A percentile compares a stretch with the other conserved stretches of the same genome.
These are phyloP conservation scores for Pseudonitzschia multiseries DNA, from an alignment of 108 stramenopile species.

Conservation along the genomic window DNA sequence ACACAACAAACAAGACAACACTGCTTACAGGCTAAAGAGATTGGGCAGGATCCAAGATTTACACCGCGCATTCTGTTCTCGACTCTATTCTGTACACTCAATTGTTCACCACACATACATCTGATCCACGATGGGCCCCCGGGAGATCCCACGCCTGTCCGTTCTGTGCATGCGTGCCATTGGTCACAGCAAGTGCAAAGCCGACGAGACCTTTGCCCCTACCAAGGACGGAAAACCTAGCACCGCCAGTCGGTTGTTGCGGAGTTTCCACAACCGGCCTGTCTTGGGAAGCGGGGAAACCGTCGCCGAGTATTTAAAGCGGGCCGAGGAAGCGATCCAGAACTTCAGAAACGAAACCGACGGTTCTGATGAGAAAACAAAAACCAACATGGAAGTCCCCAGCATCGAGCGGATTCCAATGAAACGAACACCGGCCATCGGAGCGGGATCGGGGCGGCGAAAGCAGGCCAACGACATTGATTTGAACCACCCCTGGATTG, in stretches of 20 bases:
- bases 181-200: slow-evolving; percentile 57
- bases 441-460: slow-evolving; percentile 50
- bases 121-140: slow-evolving; percentile 37
- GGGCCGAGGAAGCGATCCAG: background rate
- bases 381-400: background rate
- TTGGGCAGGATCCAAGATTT: too few species aligned
- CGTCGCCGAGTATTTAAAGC: background rate
- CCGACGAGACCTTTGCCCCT: slow-evolving; percentile 62
- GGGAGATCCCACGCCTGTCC: slow-evolving; percentile 62
- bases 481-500: slow-evolving; percentile 71
- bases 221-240: slow-evolving; percentile 17
- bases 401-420: slow-evolving; percentile 14
- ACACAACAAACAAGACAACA: too few species aligned
- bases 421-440: slow-evolving; percentile 44
- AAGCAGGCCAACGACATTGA: slow-evolving; percentile 79
- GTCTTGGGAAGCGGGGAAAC: background rate
- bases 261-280: slow-evolving; percentile 28
- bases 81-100: too few species aligned
- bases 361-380: background rate
- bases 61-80: too few species aligned
- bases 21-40: too few species aligned
- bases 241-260: slow-evolving; percentile 28
- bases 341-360: background rate
- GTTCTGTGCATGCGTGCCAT: slow-evolving; percentile 62
- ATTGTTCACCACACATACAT: background rate